phyloP scores from a whole-genome alignment of 2,329 filamentous ascomycete genomes.

The Cladorrhinum sp. region DNA sequence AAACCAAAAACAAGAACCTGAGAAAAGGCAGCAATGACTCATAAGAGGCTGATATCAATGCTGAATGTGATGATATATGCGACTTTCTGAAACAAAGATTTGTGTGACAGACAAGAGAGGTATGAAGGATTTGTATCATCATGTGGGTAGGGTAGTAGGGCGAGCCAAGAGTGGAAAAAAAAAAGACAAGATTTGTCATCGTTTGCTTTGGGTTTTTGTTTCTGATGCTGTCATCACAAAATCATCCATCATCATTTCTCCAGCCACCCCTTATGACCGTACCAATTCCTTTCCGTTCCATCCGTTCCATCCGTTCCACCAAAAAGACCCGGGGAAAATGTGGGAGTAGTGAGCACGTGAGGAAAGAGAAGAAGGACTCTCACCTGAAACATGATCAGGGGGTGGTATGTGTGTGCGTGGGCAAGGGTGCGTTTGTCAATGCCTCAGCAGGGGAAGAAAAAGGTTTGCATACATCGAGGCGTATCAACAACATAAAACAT shows the following conservation, averaged over 20 bases:
- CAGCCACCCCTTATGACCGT: background rate
- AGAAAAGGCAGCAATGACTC: no score
- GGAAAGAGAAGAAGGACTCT: background rate
- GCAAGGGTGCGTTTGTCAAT: background rate
- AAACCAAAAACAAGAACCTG: no score
- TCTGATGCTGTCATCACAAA: conserved; percentile 1
- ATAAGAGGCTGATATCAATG: no score
- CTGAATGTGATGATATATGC: no score
- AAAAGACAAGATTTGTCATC: background rate
- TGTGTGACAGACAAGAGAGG: no score
- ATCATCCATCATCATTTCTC: conserved; percentile 3
- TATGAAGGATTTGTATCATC: no score
- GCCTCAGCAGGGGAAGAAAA: background rate
- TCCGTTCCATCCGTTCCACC: background rate
- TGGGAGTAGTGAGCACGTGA: background rate
- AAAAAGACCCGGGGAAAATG: background rate
- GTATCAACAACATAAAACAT: background rate
- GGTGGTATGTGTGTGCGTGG: background rate
- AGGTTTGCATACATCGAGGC: background rate
- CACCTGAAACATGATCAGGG: background rate
- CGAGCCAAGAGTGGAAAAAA: background rate
- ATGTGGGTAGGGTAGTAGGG: background rate
- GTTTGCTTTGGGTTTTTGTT: background rate
- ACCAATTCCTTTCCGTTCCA: background rate
- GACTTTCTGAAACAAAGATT: no score